phyloP scores from a whole-genome alignment of 163 green algal genomes.

The Scenedesmus sp. region DNA sequence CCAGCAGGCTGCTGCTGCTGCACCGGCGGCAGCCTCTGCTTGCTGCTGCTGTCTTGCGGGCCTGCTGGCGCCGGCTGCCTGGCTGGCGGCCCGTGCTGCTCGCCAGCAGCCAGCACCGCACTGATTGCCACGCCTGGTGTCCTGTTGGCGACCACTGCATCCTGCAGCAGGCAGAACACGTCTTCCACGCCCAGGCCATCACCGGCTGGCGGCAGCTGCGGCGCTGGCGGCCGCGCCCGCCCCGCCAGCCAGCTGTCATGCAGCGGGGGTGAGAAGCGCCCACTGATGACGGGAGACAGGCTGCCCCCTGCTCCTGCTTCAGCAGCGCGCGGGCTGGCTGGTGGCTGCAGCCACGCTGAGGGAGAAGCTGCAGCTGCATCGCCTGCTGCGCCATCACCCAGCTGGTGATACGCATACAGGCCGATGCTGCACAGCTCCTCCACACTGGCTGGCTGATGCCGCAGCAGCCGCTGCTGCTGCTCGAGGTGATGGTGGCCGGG shows the following conservation, averaged over 20 bases:
- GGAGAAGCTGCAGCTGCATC: slow-evolving; percentile 1
- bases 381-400: neutral
- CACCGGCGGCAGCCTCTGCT: neutral
- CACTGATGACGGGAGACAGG: slow-evolving; percentile 30
- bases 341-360: slow-evolving; percentile 17
- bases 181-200: slow-evolving; percentile 9
- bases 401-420: slow-evolving; percentile 14
- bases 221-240: slow-evolving; percentile 2
- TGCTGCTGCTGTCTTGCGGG: neutral
- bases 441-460: neutral
- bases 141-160: slow-evolving; percentile 28
- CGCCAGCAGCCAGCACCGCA: neutral
- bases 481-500: neutral
- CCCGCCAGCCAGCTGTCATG: slow-evolving; percentile 6
- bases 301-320: neutral
- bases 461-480: neutral
- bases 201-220: neutral
- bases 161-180: slow-evolving; percentile 25
- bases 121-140: slow-evolving; percentile 30
- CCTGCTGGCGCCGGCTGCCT: neutral
- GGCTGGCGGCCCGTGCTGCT: slow-evolving; percentile 13
- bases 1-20: slow-evolving; percentile 4
- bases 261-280: slow-evolving; percentile 12
- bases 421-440: slow-evolving; percentile 41
- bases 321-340: neutral